A percentile compares a stretch with the other conserved stretches of the same genome.
Evolutionary conservation across 805 yeast species (phyloP).

Genomic region (Wickerhamomyces kurtzmanii): DNA sequence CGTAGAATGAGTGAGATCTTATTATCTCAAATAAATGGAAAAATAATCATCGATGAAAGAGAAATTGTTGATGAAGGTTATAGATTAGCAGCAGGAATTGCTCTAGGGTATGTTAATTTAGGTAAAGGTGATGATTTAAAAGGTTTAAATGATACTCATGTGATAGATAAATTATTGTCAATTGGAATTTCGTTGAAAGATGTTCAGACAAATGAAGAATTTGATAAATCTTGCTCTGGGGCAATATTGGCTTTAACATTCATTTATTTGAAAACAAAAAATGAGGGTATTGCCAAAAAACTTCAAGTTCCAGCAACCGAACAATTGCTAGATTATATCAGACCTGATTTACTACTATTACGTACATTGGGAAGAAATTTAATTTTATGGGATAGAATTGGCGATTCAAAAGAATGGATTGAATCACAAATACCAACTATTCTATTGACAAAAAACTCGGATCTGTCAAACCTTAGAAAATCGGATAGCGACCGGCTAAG

Average conservation of each 20-base stretch:
- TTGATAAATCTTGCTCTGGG: slow-evolving; percentile 61
- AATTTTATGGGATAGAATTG: slow-evolving; percentile 65
- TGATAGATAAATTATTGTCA: slow-evolving; percentile 49
- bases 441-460: slow-evolving; percentile 21
- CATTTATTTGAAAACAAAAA: slow-evolving; percentile 61
- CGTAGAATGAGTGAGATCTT: slow-evolving; percentile 79
- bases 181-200: slow-evolving; percentile 54
- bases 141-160: slow-evolving; percentile 51
- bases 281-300: slow-evolving; percentile 48
- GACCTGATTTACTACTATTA: slow-evolving; percentile 71
- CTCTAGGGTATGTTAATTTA: slow-evolving; percentile 75
- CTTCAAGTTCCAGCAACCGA: slow-evolving; percentile 50
- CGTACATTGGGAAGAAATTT: slow-evolving; percentile 55
- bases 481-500: slow-evolving; percentile 55
- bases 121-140: slow-evolving; percentile 61
- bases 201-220: slow-evolving; percentile 45
- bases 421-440: slow-evolving; percentile 42
- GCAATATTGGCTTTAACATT: slow-evolving; percentile 69
- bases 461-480: slow-evolving; percentile 4
- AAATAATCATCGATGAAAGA: slow-evolving; percentile 43
- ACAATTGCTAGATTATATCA: slow-evolving; percentile 48
- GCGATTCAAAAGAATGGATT: slow-evolving; percentile 42
- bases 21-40: slow-evolving; percentile 55
- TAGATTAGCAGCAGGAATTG: slow-evolving; percentile 78
- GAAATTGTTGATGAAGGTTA: slow-evolving; percentile 65